Percentiles rank a stretch among this genome's conserved stretches.
These are phyloP conservation scores for Penicillium oxalicum DNA, from an alignment of 2,329 filamentous ascomycete species.

Conservation along the genomic window DNA sequence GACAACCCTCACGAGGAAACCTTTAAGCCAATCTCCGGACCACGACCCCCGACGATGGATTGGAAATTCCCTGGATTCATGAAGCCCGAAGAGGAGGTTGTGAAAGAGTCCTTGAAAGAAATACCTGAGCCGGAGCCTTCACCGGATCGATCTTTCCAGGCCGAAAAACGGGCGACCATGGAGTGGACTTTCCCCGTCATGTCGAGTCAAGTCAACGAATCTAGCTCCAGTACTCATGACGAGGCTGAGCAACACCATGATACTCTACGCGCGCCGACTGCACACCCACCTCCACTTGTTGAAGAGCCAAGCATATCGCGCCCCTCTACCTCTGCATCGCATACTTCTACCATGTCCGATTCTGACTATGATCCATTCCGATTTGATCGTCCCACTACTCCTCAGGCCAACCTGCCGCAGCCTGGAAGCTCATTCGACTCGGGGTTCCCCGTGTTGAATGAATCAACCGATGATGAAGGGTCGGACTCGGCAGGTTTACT, in stretches of 20 bases:
- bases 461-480: constrained; percentile 43
- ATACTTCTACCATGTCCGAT: constrained; percentile 31
- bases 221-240: neutral
- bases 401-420: constrained; percentile 15
- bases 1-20: constrained; percentile 23
- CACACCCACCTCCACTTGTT: constrained; percentile 13
- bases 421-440: constrained; percentile 37
- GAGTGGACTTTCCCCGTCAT: constrained; percentile 52
- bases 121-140: constrained; percentile 1
- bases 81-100: constrained; percentile 14
- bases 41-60: constrained; percentile 43
- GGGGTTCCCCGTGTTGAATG: constrained; percentile 39
- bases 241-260: constrained; percentile 24
- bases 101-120: constrained; percentile 6
- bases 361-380: constrained; percentile 40
- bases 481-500: constrained; percentile 51
- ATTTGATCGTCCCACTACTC: constrained; percentile 33
- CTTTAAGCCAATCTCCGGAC: constrained; percentile 31
- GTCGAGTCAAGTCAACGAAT: constrained; percentile 18
- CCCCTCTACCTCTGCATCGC: constrained; percentile 35
- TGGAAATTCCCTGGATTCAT: constrained; percentile 42
- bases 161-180: constrained; percentile 39
- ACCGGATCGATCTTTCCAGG: constrained; percentile 20
- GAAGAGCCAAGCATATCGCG: constrained; percentile 29
- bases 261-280: constrained; percentile 29